phyloP scores from a whole-genome alignment of 129 eudicot genomes.

The Apium graveolens region DNA sequence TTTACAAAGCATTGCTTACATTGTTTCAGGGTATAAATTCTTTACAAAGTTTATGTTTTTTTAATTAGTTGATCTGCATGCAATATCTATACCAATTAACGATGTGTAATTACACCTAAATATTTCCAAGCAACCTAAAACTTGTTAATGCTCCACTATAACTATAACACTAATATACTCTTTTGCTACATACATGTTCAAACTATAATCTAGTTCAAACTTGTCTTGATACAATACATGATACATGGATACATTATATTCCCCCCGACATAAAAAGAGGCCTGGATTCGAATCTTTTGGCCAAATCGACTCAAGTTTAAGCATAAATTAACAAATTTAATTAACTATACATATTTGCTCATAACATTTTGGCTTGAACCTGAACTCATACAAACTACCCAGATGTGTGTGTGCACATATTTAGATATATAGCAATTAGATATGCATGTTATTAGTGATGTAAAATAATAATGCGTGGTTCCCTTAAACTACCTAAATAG shows the following conservation, averaged over 20 bases:
- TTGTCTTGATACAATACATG: no score
- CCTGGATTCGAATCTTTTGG: no score
- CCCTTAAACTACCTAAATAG: neutral
- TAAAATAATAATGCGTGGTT: neutral
- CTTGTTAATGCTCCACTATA: neutral
- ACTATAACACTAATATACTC: neutral
- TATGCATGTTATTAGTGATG: neutral
- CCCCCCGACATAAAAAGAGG: no score
- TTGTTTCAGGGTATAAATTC: no score
- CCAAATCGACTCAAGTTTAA: neutral
- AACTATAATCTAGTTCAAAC: neutral
- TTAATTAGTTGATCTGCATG: neutral
- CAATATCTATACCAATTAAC: neutral
- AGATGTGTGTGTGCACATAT: no score
- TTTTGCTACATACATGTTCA: neutral
- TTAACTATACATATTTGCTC: neutral
- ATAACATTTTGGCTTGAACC: neutral
- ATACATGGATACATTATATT: neutral
- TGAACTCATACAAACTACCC: neutral
- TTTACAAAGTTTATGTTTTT: no score
- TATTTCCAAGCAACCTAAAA: neutral
- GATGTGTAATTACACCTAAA: neutral
- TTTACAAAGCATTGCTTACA: no score
- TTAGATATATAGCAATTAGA: no score
- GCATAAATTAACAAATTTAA: no score